Base-by-base conservation (phyloP, 306 rosid genomes). In the Vigna trinervia region DNA sequence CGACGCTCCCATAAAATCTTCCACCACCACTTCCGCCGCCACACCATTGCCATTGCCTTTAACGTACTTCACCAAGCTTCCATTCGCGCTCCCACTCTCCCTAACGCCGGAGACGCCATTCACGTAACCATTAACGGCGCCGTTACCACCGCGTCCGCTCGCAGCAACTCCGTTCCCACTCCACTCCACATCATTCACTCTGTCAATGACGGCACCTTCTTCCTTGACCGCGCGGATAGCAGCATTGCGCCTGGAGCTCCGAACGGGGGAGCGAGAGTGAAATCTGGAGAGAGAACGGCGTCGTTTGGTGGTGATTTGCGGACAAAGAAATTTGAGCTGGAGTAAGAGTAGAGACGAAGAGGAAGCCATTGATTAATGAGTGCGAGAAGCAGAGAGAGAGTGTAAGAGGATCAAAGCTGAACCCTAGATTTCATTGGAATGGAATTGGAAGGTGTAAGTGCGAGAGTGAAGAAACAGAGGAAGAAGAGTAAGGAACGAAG, bases 101-200 rank as follows among this genome's bases (percentile, higher is more conserved):
- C 43, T 19, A 77, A 67, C 88, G 12, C 62, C 69, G 60, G 69
- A 79, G 0, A 81, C 60, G 19, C 91, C 92, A 52, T 84, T 91
- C 30, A 80, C 63, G 78, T 88, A 83, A 56, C 81, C 80, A 38
- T 82, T 73, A 5, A 80, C 76, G 12, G 85, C 74, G 8, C 92
- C 94, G 83, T 81, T 77, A 22, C 56, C 50, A 17, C 86, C 79
- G 54, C 41, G 57, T 54, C 53, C 80, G 14, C 38, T 53, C 9
- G 81, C 23, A 59, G 88, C 88, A 80, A 80, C 92, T 80, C 93
- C 98, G 72, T 91, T 93, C 2, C 96, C 88, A 54, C 74, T 82
- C 89, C 87, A 83, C 66, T 82, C 89, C 62, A 75, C 79, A 39
- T 78, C 90, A 78, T 78, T 87, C 73, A 76, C 89, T 81, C 86